Evolutionary conservation across 2,329 filamentous ascomycete genomes (phyloP), one percentile per base, ranked within the genome.

Genomic region (Atkinsonella texensis): DNA sequence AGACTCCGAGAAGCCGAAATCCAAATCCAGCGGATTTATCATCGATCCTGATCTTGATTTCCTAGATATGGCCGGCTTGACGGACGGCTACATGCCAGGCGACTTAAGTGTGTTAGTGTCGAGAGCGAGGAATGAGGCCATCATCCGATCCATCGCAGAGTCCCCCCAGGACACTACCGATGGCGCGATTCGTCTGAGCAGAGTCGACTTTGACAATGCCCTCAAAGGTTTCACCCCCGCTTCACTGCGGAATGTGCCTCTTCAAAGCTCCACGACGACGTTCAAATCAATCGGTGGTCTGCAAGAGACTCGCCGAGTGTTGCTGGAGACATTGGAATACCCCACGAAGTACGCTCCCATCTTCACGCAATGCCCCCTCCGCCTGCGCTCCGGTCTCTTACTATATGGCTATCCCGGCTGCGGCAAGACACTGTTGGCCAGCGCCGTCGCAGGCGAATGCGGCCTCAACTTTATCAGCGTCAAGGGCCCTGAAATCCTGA

Each of bases 391-490:
- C 8, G 93, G 93, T 50, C 76, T 98, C 2, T 76, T 98, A 3
- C 77, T 98, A 0, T 98, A 98, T 64, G 93, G 93, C 31, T 97
- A 87, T 62, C 93, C 93, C 0, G 93, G 93, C 2, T 97, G 93
- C 63, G 94, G 94, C 55, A 98, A 98, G 70, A 98, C 93, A 0
- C 77, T 98, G 9, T 80, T 98, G 10, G 93, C 94, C 18, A 95
- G 88, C 53, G 93, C 93, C 0, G 91, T 98, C n/a, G 93, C 94
- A 12, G 91, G 91, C 52, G 93, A 98, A 70, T 97, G 91, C 62
- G 91, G 91, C 0, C 81, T 98, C 54, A 98, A 98, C 68, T 98
- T 98, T 69, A 98, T 98, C 68, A 90, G 85, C 41, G 93, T 98
- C 62, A 98, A 98, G 70, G 93, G 93, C 0, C 93, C 93, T 0